Conservation (phyloP, 2,329 filamentous ascomycete species). For the Penicillium decumbens region DNA sequence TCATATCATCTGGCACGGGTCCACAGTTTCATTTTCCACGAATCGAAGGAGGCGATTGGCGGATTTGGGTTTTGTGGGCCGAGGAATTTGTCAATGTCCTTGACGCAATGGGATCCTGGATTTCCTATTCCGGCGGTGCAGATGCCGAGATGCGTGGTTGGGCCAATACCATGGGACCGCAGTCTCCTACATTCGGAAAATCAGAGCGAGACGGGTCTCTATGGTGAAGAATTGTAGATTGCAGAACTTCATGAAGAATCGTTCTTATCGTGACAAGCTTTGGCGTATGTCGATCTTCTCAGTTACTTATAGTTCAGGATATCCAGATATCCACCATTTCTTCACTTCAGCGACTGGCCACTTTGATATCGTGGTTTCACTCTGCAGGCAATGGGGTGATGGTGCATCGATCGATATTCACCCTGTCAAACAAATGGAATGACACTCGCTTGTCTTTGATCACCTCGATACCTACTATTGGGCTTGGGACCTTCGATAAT, state of each 20-base stretch:
- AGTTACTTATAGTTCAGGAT: too few species aligned
- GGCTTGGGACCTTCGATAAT: slow-evolving; percentile 9
- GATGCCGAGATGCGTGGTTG: background rate
- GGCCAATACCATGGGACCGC: background rate
- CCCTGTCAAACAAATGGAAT: background rate
- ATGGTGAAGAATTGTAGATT: too few species aligned
- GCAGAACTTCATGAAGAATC: background rate
- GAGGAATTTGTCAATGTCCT: slow-evolving; percentile 6
- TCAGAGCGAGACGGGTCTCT: background rate
- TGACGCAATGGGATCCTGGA: slow-evolving; percentile 12
- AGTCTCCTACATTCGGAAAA: background rate
- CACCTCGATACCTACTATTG: background rate
- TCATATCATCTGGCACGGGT: too few species aligned
- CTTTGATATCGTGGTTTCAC: background rate
- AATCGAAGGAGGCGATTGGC: background rate
- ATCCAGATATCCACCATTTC: background rate
- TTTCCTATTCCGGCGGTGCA: slow-evolving; percentile 7
- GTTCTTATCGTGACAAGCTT: background rate
- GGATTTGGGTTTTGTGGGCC: background rate
- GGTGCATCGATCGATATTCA: background rate
- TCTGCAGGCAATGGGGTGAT: background rate
- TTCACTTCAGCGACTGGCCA: background rate
- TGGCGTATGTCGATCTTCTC: too few species aligned
- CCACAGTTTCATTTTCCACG: slow-evolving; percentile 3
- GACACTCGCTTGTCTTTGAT: background rate